A percentile compares a stretch with the other conserved stretches of the same genome.
These are phyloP conservation scores for Russula dissimulans DNA, from an alignment of 768 basidiomycete species.

Conservation along the genomic window DNA sequence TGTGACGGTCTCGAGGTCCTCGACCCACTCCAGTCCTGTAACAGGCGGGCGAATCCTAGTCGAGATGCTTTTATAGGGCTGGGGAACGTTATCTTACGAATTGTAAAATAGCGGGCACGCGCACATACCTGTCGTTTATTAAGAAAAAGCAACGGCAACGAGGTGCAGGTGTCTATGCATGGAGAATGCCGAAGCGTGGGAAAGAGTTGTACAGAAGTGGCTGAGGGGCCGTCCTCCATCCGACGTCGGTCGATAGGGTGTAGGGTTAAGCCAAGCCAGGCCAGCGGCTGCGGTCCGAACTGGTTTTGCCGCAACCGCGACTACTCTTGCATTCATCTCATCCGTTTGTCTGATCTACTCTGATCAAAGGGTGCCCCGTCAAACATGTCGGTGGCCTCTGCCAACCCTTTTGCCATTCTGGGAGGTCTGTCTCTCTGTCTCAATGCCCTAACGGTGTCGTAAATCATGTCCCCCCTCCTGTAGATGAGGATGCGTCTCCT, in stretches of 20 bases:
- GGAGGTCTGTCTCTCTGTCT: slow-evolving; percentile 44
- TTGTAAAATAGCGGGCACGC: not conserved
- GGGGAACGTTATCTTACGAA: not conserved
- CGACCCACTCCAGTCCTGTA: slow-evolving; percentile 61
- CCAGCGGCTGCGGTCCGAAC: not conserved
- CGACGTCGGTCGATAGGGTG: too few species aligned
- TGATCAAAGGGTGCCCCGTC: slow-evolving; percentile 49
- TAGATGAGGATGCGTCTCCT: slow-evolving; percentile 39
- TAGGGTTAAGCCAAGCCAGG: too few species aligned
- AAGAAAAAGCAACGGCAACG: not conserved
- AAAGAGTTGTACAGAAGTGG: slow-evolving; percentile 29
- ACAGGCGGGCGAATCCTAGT: slow-evolving; percentile 66
- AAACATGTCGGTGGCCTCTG: slow-evolving; percentile 85
- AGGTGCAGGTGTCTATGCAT: not conserved
- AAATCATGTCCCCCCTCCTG: slow-evolving; percentile 1
- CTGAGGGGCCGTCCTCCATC: slow-evolving; percentile 17
- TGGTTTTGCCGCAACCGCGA: not conserved
- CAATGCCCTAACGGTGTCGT: slow-evolving; percentile 1
- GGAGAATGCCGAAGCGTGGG: slow-evolving; percentile 16
- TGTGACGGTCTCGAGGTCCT: slow-evolving; percentile 86
- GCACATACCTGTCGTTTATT: slow-evolving; percentile 54
- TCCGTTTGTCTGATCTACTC: slow-evolving; percentile 17
- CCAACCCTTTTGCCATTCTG: slow-evolving; percentile 78
- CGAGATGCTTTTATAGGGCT: slow-evolving; percentile 87
- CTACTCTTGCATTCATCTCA: not conserved